phyloP scores from a whole-genome alignment of 1,284 basidiomycete species.

The Irpex rosettiformis region DNA sequence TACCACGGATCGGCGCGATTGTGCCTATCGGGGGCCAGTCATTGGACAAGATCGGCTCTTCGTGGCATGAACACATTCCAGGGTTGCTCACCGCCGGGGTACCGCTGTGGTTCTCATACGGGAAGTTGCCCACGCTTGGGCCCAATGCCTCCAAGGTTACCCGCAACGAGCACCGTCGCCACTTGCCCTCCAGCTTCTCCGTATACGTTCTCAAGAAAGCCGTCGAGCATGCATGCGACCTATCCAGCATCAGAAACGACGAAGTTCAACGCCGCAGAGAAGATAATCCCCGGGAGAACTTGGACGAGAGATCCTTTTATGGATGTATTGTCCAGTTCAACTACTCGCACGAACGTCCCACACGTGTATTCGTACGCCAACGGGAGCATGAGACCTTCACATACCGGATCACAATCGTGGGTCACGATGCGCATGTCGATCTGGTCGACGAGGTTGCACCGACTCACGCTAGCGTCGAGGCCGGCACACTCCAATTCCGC shows the following conservation, averaged over 20 bases:
- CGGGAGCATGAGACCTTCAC: neutral
- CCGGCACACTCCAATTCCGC: neutral
- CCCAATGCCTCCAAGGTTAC: neutral
- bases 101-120: neutral
- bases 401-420: neutral
- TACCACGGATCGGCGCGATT: neutral
- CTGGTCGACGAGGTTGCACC: neutral
- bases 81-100: neutral
- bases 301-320: too few relatives aligned
- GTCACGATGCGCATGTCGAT: neutral
- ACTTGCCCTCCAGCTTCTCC: neutral
- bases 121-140: neutral
- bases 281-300: too few relatives aligned
- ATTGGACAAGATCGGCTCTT: neutral
- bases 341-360: too few relatives aligned
- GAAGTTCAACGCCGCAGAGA: neutral
- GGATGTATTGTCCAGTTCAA: too few relatives aligned
- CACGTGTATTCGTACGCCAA: neutral
- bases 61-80: neutral
- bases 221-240: neutral
- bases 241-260: neutral
- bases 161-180: neutral
- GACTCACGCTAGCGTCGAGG: neutral
- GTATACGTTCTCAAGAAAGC: neutral
- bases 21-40: neutral